A percentile compares a stretch with the other conserved stretches of the same genome.
phyloP scores from a whole-genome alignment of 768 basidiomycete species.

The Amanita rubescens region DNA sequence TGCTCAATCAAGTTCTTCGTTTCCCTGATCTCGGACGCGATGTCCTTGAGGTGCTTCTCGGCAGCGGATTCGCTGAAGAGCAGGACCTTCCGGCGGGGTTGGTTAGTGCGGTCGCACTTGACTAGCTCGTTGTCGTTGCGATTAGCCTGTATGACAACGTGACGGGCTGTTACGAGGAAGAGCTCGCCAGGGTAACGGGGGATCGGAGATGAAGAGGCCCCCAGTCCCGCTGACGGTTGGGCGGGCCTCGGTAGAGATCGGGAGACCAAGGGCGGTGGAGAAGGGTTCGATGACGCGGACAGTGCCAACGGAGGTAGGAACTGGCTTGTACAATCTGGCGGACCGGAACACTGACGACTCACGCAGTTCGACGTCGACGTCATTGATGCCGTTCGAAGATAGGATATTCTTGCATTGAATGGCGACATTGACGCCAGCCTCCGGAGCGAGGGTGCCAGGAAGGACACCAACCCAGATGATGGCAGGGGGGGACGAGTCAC shows the following conservation, averaged over 20 bases:
- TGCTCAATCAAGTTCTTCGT: background rate
- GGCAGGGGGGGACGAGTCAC: conserved; percentile 13
- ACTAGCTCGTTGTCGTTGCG: conserved; percentile 15
- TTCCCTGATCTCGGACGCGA: conserved; percentile 12
- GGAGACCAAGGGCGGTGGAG: conserved; percentile 21
- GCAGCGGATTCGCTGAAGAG: conserved; percentile 18
- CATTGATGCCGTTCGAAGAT: conserved; percentile 16
- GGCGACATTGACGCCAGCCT: conserved; percentile 21
- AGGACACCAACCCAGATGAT: conserved; percentile 28
- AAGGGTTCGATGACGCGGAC: conserved; percentile 17
- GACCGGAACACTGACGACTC: conserved; percentile 16
- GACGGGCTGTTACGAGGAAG: conserved; percentile 23
- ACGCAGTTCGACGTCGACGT: conserved; percentile 26
- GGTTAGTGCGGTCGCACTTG: conserved; percentile 9
- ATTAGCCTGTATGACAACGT: conserved; percentile 15
- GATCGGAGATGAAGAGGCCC: conserved; percentile 22
- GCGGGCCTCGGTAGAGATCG: conserved; percentile 19
- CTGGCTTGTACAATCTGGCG: conserved; percentile 13
- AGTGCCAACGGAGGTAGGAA: conserved; percentile 13
- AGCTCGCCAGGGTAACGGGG: conserved; percentile 14
- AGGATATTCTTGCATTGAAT: conserved; percentile 17
- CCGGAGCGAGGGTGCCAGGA: conserved; percentile 20
- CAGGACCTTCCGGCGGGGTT: conserved; percentile 16
- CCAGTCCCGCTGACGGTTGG: conserved; percentile 23
- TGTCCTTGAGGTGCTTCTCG: conserved; percentile 9